Evolutionary conservation across 129 eudicot genomes (phyloP).

Genomic region (Chrysanthemum lavandulifolium): DNA sequence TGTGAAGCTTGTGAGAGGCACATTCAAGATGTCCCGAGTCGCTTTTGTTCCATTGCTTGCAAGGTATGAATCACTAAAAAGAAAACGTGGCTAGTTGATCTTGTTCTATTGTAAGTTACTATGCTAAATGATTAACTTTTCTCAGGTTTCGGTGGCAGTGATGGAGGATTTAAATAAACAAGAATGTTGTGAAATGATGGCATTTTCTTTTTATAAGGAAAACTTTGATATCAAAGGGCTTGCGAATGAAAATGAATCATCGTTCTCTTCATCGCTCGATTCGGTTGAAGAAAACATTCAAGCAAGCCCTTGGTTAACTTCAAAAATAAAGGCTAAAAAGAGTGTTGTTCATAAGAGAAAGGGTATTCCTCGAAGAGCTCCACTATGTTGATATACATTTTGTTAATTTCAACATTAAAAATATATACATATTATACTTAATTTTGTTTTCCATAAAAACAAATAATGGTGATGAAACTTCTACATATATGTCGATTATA

Average conservation of each 20-base stretch:
- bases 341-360: constrained; percentile 44
- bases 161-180: constrained; percentile 24
- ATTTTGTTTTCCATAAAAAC: not conserved
- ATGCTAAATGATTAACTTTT: not conserved
- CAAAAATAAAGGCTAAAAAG: constrained; percentile 42
- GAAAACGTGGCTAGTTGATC: not conserved
- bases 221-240: constrained; percentile 19
- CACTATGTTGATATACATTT: constrained; percentile 33
- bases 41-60: constrained; percentile 80
- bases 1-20: constrained; percentile 80
- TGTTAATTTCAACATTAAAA: constrained; percentile 6
- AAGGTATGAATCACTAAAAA: constrained; percentile 35
- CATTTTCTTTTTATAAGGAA: constrained; percentile 26
- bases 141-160: constrained; percentile 30
- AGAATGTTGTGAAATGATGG: constrained; percentile 15
- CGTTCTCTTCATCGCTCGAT: constrained; percentile 37
- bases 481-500: not conserved
- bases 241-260: constrained; percentile 26
- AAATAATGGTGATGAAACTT: not conserved
- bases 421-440: not conserved
- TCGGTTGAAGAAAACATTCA: constrained; percentile 38
- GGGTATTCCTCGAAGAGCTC: constrained; percentile 64
- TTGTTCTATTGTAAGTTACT: not conserved
- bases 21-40: constrained; percentile 66
- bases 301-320: constrained; percentile 33